Evolutionary conservation across 2,329 filamentous ascomycete genomes (phyloP).

Genomic region (Aaosphaeria pasadenensis): DNA sequence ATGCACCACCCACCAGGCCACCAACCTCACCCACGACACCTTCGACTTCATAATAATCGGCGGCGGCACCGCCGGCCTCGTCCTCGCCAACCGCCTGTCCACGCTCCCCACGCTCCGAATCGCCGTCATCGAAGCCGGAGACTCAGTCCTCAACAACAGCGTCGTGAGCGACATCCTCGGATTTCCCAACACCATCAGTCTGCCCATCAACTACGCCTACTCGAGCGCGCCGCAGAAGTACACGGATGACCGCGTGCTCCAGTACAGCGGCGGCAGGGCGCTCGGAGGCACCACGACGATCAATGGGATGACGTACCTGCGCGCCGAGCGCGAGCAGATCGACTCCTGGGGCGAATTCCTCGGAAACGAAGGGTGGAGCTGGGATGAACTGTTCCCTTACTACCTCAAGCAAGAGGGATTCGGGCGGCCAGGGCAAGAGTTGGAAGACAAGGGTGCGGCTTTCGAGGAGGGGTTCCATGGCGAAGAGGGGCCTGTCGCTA

Average conservation of each 20-base stretch:
- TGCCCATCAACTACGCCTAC: conserved; percentile 42
- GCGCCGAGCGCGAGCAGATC: conserved; percentile 31
- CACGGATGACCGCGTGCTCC: conserved; percentile 19
- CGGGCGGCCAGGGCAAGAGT: conserved; percentile 12
- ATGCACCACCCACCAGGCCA: too few species aligned
- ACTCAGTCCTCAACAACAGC: conserved; percentile 23
- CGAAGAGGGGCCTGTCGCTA: conserved; percentile 18
- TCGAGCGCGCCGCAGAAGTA: conserved; percentile 38
- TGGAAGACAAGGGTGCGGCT: conserved; percentile 18
- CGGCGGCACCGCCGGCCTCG: conserved; percentile 31
- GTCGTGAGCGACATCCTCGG: conserved; percentile 25
- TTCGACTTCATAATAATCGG: conserved; percentile 36
- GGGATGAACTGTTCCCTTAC: conserved; percentile 25
- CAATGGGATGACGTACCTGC: conserved; percentile 40
- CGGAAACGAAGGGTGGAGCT: conserved; percentile 33
- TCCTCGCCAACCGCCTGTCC: conserved; percentile 27
- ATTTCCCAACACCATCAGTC: conserved; percentile 21
- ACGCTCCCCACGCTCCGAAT: conserved; percentile 17
- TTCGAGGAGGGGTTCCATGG: conserved; percentile 21
- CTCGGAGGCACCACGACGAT: conserved; percentile 44
- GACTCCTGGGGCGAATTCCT: conserved; percentile 29
- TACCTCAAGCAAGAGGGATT: conserved; percentile 27
- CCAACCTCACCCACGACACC: too few species aligned
- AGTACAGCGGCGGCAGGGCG: conserved; percentile 37
- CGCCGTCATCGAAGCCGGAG: conserved; percentile 34